phyloP scores from a whole-genome alignment of 2,329 filamentous ascomycete species.

The Didymella pinodella region DNA sequence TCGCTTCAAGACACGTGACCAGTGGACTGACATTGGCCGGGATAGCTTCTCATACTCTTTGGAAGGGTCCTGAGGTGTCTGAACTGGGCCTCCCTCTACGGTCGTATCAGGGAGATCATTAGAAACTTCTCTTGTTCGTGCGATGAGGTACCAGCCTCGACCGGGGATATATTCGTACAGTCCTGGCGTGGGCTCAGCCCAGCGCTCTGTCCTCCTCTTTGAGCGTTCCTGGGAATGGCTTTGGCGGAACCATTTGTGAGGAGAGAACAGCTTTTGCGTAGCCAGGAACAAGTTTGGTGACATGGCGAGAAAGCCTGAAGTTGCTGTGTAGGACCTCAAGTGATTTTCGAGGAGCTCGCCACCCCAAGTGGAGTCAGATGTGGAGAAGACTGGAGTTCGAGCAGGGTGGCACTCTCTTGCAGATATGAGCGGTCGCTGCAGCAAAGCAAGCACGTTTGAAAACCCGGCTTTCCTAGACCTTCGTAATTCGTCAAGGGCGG shows the following conservation, averaged over 20 bases:
- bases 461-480: conserved; percentile 9
- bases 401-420: conserved; percentile 15
- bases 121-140: conserved; percentile 47
- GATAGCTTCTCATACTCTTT: conserved; percentile 40
- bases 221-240: conserved; percentile 50
- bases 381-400: conserved; percentile 8
- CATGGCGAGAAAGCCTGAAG: conserved; percentile 47
- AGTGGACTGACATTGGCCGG: conserved; percentile 52
- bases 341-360: conserved; percentile 3
- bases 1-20: conserved; percentile 59
- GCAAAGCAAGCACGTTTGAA: conserved; percentile 27
- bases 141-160: conserved; percentile 60
- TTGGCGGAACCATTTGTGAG: conserved; percentile 59
- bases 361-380: conserved; percentile 20
- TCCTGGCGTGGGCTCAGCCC: conserved; percentile 58
- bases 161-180: conserved; percentile 60
- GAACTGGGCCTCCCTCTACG: conserved; percentile 28
- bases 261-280: conserved; percentile 58
- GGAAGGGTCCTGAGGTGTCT: conserved; percentile 17
- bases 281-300: conserved; percentile 61
- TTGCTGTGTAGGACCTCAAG: conserved; percentile 1
- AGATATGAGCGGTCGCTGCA: conserved; percentile 13
- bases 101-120: conserved; percentile 34
- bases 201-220: conserved; percentile 56
- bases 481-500: conserved; percentile 19